Evolutionary conservation across 441 rosid species (phyloP), one percentile per base, ranked within the genome.

Genomic region (Jatropha podagrica): DNA sequence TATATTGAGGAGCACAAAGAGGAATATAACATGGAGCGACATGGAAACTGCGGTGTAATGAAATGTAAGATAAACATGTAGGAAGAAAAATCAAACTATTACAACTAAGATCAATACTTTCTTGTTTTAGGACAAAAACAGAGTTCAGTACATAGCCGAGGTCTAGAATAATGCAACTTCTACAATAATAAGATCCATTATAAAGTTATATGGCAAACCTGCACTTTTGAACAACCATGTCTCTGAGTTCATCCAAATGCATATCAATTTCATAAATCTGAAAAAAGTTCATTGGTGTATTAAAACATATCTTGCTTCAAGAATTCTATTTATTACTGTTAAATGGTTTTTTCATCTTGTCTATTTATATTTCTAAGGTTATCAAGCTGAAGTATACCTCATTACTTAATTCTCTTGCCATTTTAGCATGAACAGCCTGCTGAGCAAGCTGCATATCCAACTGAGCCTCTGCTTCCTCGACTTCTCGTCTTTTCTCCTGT

Each of bases 231-330:
- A 94, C 88, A 52, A 86, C 97, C 77, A 83, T 71, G 85, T 90
- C 94, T 73, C 98, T 84, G 58, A 96, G 93, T 71, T 86, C 89
- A 80, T 94, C 98, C 87, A 94, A 80, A 79, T 88, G 88, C 85
- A 70, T 76, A 85, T 91, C 98, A 66, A 91, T 78, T 65, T 88
- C 97, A 72, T 78, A 84, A 58, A 96, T 91, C 99, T 78, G 82
- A 69, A 78, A 76, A 46, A 17, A 63, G 56, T 26, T 38, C 54
- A 51, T 14, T 1, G 2, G 55, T 48, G 7, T 56, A 10, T 74
- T 49, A 71, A 65, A 48, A 32, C 46, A 27, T 40, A 65, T 46
- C 48, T 48, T 0, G 26, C 37, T 66, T 23, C n/a, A 68, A 52
- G 32, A 62, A 41, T 52, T 40, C n/a, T 59, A 44, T 56, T 32